Percentiles rank a stretch among this genome's conserved stretches.
These are phyloP conservation scores for Prorocentrum cordatum DNA, from an alignment of 169 alveolate species.

Conservation along the genomic window DNA sequence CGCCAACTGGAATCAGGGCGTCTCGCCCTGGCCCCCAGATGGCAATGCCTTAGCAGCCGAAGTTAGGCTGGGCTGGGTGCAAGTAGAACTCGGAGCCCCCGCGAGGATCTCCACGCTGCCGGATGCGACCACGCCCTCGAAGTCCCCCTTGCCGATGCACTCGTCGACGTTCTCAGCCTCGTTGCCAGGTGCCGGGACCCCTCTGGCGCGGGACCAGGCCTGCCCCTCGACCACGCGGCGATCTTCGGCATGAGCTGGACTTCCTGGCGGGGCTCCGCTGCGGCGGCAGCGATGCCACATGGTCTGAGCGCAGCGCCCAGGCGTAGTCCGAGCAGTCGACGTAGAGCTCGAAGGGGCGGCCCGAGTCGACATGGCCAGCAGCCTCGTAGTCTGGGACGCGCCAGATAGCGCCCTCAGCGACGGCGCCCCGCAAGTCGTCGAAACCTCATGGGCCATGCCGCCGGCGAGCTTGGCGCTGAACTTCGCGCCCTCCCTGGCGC, in stretches of 20 bases:
- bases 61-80: not conserved
- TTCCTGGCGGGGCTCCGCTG: not conserved
- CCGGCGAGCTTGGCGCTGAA: too few relatives aligned
- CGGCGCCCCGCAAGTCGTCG: too few relatives aligned
- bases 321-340: not conserved
- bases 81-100: not conserved
- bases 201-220: not conserved
- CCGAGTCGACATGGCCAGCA: too few relatives aligned
- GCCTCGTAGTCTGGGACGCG: too few relatives aligned
- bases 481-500: not conserved
- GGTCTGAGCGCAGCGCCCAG: not conserved
- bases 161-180: not conserved
- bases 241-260: not conserved
- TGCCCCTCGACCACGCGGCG: not conserved
- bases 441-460: too few relatives aligned
- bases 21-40: not conserved
- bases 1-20: not conserved
- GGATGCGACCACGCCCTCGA: not conserved
- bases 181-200: not conserved
- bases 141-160: not conserved
- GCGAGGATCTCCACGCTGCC: not conserved
- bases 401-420: too few relatives aligned
- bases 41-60: not conserved
- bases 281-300: not conserved
- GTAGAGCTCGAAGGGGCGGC: not conserved